Conservation (phyloP, 192 early-diverging fungal species). For the Phlyctochytrium bullatum region DNA sequence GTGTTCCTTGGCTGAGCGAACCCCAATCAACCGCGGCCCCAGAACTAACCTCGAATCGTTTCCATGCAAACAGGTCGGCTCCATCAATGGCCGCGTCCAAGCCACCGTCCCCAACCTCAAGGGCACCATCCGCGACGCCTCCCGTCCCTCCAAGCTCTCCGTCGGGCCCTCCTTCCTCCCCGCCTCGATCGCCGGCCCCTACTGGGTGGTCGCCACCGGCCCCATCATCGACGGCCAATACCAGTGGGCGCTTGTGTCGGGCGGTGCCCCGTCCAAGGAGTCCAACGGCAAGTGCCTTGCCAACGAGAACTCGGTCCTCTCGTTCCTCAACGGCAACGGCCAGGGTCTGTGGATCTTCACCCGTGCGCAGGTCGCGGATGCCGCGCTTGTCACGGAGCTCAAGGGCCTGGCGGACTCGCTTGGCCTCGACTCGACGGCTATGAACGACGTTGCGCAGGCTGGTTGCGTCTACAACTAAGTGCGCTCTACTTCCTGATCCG, state of each 20-base stretch:
- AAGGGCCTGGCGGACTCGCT: neutral
- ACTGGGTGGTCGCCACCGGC: neutral
- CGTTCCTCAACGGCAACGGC: neutral
- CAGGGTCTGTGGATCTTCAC: neutral
- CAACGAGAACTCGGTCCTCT: neutral
- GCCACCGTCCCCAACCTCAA: neutral
- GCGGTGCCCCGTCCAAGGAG: neutral
- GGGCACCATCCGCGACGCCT: neutral
- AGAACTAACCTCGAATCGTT: no score
- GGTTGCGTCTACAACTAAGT: neutral
- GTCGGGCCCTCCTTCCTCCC: neutral
- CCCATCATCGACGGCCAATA: neutral
- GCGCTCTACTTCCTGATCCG: no score
- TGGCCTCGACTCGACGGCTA: neutral
- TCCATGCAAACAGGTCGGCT: neutral
- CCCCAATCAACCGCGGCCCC: no score
- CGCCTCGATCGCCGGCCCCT: neutral
- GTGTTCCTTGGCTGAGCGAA: no score
- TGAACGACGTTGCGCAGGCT: neutral
- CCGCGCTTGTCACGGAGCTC: neutral
- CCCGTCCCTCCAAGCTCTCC: neutral
- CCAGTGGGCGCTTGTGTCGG: neutral
- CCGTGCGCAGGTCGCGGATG: neutral
- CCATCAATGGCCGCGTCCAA: neutral
- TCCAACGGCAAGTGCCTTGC: neutral